Conservation (phyloP, 805 yeast genomes). For the Candida sphagnicola region DNA sequence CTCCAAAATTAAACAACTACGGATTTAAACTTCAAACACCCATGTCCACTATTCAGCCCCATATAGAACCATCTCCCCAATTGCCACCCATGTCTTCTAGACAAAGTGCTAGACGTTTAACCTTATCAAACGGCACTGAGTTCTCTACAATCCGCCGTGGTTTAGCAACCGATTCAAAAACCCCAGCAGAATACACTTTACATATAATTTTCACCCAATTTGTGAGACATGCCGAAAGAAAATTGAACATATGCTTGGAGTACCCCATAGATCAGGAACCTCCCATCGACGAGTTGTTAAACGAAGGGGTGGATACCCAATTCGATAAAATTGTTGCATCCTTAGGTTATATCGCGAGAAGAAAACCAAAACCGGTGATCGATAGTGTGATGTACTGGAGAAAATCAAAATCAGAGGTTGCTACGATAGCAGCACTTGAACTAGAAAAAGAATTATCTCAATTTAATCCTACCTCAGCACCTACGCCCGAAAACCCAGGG, state of each 20-base stretch:
- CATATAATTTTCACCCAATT: conserved; percentile 94
- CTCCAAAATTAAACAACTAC: neutral
- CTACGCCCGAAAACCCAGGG: conserved; percentile 12
- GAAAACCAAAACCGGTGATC: conserved; percentile 91
- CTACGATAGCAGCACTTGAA: conserved; percentile 44
- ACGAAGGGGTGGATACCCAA: conserved; percentile 80
- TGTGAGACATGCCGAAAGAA: conserved; percentile 89
- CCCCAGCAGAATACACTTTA: conserved; percentile 85
- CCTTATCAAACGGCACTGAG: conserved; percentile 32
- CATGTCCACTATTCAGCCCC: conserved; percentile 12
- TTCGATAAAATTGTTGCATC: conserved; percentile 86
- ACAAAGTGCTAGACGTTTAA: conserved; percentile 15
- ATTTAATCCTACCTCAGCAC: conserved; percentile 17
- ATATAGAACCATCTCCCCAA: conserved; percentile 32
- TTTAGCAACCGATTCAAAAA: conserved; percentile 54
- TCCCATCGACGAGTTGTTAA: conserved; percentile 69
- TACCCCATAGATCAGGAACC: conserved; percentile 70
- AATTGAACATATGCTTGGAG: conserved; percentile 67
- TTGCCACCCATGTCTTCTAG: conserved; percentile 22
- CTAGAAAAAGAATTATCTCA: conserved; percentile 26
- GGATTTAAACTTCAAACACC: conserved; percentile 12
- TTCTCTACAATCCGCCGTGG: conserved; percentile 28
- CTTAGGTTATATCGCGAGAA: conserved; percentile 83
- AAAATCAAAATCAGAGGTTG: conserved; percentile 84
- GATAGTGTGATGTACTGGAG: conserved; percentile 99